These are phyloP conservation scores for Eucommia ulmoides DNA, from an alignment of 257 asterid genomes.

Conservation along the genomic window DNA sequence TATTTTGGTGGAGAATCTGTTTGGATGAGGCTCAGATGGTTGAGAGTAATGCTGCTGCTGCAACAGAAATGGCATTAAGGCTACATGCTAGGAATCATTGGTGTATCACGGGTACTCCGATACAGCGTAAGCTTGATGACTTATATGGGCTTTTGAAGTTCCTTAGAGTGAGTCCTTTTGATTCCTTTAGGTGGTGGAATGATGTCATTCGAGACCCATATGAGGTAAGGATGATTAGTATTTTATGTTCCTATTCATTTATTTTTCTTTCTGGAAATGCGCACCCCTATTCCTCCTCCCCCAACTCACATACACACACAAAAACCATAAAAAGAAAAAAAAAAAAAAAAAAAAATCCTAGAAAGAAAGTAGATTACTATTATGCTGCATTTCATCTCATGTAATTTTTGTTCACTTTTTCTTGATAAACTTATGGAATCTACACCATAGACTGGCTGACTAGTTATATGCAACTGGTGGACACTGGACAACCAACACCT, in stretches of 20 bases:
- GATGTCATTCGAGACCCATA: conserved; percentile 83
- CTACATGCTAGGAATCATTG: conserved; percentile 83
- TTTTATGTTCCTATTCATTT: conserved; percentile 8
- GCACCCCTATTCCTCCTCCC: not conserved
- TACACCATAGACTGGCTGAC: not conserved
- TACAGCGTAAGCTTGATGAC: conserved; percentile 88
- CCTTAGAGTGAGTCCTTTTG: conserved; percentile 79
- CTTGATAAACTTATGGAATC: not conserved
- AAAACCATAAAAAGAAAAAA: no score
- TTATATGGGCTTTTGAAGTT: conserved; percentile 81
- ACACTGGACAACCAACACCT: no score
- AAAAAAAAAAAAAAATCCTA: no score
- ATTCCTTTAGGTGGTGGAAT: conserved; percentile 79
- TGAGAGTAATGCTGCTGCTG: conserved; percentile 88
- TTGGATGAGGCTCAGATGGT: conserved; percentile 99
- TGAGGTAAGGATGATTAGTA: conserved; percentile 38
- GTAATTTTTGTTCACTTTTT: not conserved
- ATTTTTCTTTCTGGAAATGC: not conserved
- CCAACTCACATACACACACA: no score
- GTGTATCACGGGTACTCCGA: conserved; percentile 98
- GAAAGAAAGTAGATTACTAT: no score
- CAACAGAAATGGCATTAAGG: conserved; percentile 86
- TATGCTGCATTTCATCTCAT: no score
- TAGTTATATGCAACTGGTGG: no score
- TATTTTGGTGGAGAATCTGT: conserved; percentile 97